Evolutionary conservation across 345 rosid species (phyloP).

Genomic region (Brassica cretica): DNA sequence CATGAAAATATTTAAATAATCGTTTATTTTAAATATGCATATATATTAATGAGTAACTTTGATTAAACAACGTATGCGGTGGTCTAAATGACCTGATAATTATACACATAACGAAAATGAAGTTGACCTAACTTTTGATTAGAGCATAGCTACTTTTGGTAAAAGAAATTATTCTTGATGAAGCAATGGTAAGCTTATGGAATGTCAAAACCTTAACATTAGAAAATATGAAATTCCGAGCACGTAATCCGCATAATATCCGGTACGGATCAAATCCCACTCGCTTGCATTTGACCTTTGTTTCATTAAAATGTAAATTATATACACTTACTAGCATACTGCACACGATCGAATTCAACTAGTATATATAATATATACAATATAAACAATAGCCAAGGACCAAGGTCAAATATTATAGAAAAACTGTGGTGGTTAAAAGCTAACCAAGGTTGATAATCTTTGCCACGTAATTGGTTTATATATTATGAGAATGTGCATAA

Average conservation of each 20-base stretch:
- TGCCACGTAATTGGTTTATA: neutral
- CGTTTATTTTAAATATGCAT: neutral
- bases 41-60: neutral
- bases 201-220: slow-evolving; percentile 45
- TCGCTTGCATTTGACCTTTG: slow-evolving; percentile 36
- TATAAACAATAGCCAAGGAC: neutral
- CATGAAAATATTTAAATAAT: neutral
- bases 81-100: slow-evolving; percentile 13
- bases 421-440: neutral
- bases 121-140: slow-evolving; percentile 33
- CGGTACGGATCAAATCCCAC: slow-evolving; percentile 39
- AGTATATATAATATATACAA: neutral
- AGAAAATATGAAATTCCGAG: slow-evolving; percentile 22
- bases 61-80: slow-evolving; percentile 6
- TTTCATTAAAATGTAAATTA: neutral
- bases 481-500: neutral
- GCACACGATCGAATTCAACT: neutral
- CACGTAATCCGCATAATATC: slow-evolving; percentile 38
- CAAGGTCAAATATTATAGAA: neutral
- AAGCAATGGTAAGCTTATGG: slow-evolving; percentile 40
- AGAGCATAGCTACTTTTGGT: slow-evolving; percentile 32
- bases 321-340: slow-evolving; percentile 1
- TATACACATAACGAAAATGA: slow-evolving; percentile 21
- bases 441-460: slow-evolving; percentile 2
- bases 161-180: slow-evolving; percentile 34